A percentile compares a stretch with the other conserved stretches of the same genome.
Evolutionary conservation across 768 basidiomycete species (phyloP).

Genomic region (Tephrocybe sp.): DNA sequence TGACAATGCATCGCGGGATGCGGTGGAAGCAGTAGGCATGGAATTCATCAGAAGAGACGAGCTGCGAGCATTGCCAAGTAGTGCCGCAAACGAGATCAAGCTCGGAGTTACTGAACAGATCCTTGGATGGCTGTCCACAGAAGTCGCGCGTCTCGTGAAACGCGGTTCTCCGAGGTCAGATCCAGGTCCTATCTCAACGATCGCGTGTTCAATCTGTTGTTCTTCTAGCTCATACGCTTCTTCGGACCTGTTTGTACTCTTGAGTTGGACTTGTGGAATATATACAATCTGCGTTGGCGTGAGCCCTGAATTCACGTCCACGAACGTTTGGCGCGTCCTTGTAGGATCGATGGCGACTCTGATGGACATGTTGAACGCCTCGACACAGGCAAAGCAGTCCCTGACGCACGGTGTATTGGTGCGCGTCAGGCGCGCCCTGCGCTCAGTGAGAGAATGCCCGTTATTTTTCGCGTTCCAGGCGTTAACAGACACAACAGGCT

Average conservation of each 20-base stretch:
- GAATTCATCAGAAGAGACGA: slow-evolving; percentile 67
- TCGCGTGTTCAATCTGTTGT: slow-evolving; percentile 1
- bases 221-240: slow-evolving; percentile 51
- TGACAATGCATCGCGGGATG: slow-evolving; percentile 68
- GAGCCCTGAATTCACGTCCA: slow-evolving; percentile 43
- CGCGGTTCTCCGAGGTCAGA: slow-evolving; percentile 56
- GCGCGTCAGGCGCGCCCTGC: slow-evolving; percentile 62
- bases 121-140: slow-evolving; percentile 72
- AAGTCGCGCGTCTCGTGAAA: slow-evolving; percentile 60
- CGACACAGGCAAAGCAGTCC: slow-evolving; percentile 53
- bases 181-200: slow-evolving; percentile 5
- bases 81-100: slow-evolving; percentile 40
- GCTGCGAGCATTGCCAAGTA: slow-evolving; percentile 39
- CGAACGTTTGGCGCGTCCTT: slow-evolving; percentile 52
- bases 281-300: slow-evolving; percentile 51
- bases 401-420: slow-evolving; percentile 62
- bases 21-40: slow-evolving; percentile 67
- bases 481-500: slow-evolving; percentile 27
- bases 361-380: slow-evolving; percentile 59
- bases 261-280: slow-evolving; percentile 69
- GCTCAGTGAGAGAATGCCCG: slow-evolving; percentile 46
- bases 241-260: slow-evolving; percentile 63
- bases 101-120: slow-evolving; percentile 69
- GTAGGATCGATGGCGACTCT: slow-evolving; percentile 57
- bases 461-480: not conserved